Percentiles rank a stretch among this genome's conserved stretches.
Conservation (phyloP, 1,284 basidiomycete genomes). For the Cerrena zonata region DNA sequence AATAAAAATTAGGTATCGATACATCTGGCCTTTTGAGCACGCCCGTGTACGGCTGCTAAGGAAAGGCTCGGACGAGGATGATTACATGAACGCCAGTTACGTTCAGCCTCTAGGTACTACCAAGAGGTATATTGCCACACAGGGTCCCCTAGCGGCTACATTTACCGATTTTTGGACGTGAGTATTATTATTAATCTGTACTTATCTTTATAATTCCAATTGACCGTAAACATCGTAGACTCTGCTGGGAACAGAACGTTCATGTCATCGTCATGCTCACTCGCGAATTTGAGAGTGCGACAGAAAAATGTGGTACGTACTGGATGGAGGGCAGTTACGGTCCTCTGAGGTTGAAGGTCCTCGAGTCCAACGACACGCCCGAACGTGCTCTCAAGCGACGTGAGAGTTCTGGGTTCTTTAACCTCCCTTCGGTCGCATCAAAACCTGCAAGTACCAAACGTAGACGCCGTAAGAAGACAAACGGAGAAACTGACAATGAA, state of each 20-base stretch:
- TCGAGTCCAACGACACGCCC: conserved; percentile 47
- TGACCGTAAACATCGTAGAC: conserved; percentile 34
- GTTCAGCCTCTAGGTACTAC: conserved; percentile 79
- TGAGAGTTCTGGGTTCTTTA: conserved; percentile 27
- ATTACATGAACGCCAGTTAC: conserved; percentile 92
- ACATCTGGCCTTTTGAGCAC: conserved; percentile 97
- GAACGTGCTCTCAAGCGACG: conserved; percentile 23
- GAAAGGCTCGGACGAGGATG: conserved; percentile 53
- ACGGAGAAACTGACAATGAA: conserved; percentile 6
- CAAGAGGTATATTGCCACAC: conserved; percentile 89
- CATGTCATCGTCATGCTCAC: conserved; percentile 87
- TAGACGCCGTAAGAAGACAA: neutral
- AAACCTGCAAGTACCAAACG: neutral
- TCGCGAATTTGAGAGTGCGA: conserved; percentile 82
- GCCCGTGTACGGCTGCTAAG: conserved; percentile 77
- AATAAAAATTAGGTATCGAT: conserved; percentile 59
- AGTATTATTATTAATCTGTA: conserved; percentile 35
- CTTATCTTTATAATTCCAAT: neutral
- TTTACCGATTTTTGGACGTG: conserved; percentile 95
- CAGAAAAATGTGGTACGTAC: conserved; percentile 88
- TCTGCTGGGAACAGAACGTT: conserved; percentile 78
- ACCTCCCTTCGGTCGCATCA: conserved; percentile 11
- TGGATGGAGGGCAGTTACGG: conserved; percentile 78
- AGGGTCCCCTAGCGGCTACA: conserved; percentile 88
- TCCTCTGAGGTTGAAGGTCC: conserved; percentile 54